A percentile compares a stretch with the other conserved stretches of the same genome.
Evolutionary conservation across 768 basidiomycete species (phyloP).

Genomic region (Lentinula lateritia): DNA sequence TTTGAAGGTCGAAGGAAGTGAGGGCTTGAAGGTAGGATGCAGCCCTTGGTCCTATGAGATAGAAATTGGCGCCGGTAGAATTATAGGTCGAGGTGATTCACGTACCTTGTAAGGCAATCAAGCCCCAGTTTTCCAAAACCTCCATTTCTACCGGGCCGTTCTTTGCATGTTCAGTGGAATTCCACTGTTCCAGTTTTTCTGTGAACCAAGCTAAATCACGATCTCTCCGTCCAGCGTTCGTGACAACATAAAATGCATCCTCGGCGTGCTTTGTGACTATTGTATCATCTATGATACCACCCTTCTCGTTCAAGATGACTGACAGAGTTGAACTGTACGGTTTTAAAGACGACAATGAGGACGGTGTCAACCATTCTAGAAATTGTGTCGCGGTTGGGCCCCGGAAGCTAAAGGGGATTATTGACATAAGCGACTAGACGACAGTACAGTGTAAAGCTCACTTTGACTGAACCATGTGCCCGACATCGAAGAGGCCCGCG

Average conservation of each 20-base stretch:
- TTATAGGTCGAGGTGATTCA: neutral
- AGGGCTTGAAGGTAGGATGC: conserved; percentile 73
- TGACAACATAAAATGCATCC: conserved; percentile 89
- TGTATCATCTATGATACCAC: conserved; percentile 96
- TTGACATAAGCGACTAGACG: neutral
- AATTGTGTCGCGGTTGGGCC: conserved; percentile 76
- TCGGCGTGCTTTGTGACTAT: conserved; percentile 82
- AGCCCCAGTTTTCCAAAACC: conserved; percentile 77
- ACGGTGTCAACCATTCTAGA: conserved; percentile 87
- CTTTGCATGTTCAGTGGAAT: conserved; percentile 43
- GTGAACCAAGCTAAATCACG: conserved; percentile 78
- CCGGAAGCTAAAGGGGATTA: conserved; percentile 53
- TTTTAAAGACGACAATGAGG: conserved; percentile 61
- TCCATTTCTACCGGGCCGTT: conserved; percentile 73
- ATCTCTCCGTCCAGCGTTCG: conserved; percentile 85
- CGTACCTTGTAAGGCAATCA: conserved; percentile 86
- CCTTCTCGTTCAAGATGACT: conserved; percentile 80
- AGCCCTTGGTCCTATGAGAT: conserved; percentile 65
- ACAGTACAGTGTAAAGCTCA: conserved; percentile 25
- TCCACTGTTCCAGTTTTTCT: conserved; percentile 72
- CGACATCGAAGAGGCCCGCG: conserved; percentile 92
- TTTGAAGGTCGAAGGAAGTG: conserved; percentile 67
- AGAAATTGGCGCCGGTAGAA: neutral
- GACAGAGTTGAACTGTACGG: conserved; percentile 82
- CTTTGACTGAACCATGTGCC: conserved; percentile 97